A percentile compares a stretch with the other conserved stretches of the same genome.
Conservation (phyloP, 139 green algal species). For the Astrephomene gubernaculifera region DNA sequence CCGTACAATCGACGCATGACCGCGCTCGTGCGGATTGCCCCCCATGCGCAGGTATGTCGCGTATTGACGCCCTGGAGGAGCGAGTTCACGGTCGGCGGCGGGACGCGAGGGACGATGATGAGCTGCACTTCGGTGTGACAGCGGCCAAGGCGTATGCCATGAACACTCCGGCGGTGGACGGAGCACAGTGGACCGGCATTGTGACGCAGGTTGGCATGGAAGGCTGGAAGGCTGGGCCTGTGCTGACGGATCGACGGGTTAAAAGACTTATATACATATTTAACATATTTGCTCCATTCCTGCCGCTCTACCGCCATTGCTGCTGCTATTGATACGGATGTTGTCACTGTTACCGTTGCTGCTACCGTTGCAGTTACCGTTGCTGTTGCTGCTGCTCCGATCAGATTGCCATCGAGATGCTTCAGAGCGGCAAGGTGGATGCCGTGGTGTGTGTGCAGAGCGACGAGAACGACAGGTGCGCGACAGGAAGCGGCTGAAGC, state of each 20-base stretch:
- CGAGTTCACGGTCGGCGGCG: slow-evolving; percentile 76
- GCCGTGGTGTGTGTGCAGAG: slow-evolving; percentile 96
- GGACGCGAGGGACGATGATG: slow-evolving; percentile 74
- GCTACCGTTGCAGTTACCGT: too few relatives aligned
- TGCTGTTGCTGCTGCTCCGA: too few relatives aligned
- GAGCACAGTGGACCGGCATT: slow-evolving; percentile 97
- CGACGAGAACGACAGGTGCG: slow-evolving; percentile 81
- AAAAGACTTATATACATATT: too few relatives aligned
- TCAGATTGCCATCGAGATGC: slow-evolving; percentile 78
- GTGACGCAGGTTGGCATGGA: slow-evolving; percentile 80
- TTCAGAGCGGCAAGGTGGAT: slow-evolving; percentile 88
- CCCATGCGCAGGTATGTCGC: slow-evolving; percentile 72
- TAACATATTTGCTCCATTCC: too few relatives aligned
- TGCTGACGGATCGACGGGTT: too few relatives aligned
- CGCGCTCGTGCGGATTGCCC: neutral
- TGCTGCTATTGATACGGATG: too few relatives aligned
- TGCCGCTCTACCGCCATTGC: too few relatives aligned
- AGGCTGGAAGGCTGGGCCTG: too few relatives aligned
- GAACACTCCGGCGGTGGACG: slow-evolving; percentile 71
- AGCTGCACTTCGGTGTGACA: slow-evolving; percentile 85
- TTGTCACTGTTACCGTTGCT: too few relatives aligned
- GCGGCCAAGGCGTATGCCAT: slow-evolving; percentile 79
- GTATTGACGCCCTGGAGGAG: slow-evolving; percentile 77
- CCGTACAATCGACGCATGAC: neutral
- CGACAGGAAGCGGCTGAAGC: neutral